Conservation (phyloP, 179 eudicot species). For the Sideroxylon spinosum region DNA sequence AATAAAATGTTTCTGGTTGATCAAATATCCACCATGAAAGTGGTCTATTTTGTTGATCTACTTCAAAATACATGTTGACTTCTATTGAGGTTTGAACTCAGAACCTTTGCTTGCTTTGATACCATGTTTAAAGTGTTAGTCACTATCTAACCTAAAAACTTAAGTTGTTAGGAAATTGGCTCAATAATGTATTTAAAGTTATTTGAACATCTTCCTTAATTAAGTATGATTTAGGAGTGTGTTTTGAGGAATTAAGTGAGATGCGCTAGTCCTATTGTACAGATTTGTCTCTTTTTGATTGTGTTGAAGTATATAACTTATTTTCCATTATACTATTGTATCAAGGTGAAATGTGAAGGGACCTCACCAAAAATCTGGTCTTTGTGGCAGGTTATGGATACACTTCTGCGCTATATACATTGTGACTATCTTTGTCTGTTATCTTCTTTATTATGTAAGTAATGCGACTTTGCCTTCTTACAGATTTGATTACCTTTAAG, state of each 20-base stretch:
- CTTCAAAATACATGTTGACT: background rate
- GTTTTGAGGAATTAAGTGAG: conserved; percentile 5
- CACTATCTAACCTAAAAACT: no score
- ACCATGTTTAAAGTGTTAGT: no score
- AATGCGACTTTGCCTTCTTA: background rate
- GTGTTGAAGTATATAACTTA: background rate
- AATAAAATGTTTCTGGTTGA: background rate
- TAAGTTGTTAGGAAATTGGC: no score
- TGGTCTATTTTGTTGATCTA: background rate
- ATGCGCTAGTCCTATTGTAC: background rate
- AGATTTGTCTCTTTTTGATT: background rate
- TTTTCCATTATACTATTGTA: background rate
- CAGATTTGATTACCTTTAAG: background rate
- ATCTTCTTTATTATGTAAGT: conserved; percentile 86
- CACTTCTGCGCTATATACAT: conserved; percentile 79
- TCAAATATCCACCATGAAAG: background rate
- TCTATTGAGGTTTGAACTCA: no score
- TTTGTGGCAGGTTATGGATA: conserved; percentile 80
- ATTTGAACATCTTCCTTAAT: background rate
- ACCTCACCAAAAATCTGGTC: conserved; percentile 11
- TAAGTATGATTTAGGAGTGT: background rate
- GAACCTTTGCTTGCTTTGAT: no score
- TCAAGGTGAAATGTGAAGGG: conserved; percentile 3
- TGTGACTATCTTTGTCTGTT: conserved; percentile 75
- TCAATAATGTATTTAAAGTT: no score